Conservation (phyloP, 2,329 filamentous ascomycete genomes). For the Pseudocercospora macadamiae region DNA sequence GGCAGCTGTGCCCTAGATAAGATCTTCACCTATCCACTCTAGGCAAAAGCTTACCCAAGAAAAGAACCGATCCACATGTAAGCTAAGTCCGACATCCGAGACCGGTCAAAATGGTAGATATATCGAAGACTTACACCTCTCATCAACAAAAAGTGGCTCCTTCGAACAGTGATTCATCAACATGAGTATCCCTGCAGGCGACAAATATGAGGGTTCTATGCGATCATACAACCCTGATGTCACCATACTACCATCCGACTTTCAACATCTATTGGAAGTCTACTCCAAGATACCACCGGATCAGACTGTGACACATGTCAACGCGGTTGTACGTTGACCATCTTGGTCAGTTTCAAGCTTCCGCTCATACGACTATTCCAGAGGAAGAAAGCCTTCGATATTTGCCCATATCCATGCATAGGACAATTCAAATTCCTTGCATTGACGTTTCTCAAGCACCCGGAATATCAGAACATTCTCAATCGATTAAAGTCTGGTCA, state of each 20-base stretch:
- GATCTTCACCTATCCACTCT: neutral
- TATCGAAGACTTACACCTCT: neutral
- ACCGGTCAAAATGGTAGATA: neutral
- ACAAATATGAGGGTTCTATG: neutral
- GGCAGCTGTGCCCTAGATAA: too few species aligned
- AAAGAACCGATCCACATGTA: neutral
- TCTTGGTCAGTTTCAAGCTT: neutral
- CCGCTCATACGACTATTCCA: neutral
- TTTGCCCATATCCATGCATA: slow-evolving; percentile 30
- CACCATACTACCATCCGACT: neutral
- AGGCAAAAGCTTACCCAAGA: neutral
- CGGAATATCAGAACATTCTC: slow-evolving; percentile 34
- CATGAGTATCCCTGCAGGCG: neutral
- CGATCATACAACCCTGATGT: neutral
- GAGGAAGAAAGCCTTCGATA: slow-evolving; percentile 22
- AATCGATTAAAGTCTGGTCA: slow-evolving; percentile 35
- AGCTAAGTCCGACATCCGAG: neutral
- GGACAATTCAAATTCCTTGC: slow-evolving; percentile 28
- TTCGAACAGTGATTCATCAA: neutral
- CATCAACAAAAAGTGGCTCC: neutral
- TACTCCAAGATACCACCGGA: slow-evolving; percentile 2
- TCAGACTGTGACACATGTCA: neutral
- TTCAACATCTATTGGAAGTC: neutral
- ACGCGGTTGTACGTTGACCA: neutral
- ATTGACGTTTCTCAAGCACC: slow-evolving; percentile 27